phyloP scores from a whole-genome alignment of 139 green algal genomes.

The Coccomyxa sp. region DNA sequence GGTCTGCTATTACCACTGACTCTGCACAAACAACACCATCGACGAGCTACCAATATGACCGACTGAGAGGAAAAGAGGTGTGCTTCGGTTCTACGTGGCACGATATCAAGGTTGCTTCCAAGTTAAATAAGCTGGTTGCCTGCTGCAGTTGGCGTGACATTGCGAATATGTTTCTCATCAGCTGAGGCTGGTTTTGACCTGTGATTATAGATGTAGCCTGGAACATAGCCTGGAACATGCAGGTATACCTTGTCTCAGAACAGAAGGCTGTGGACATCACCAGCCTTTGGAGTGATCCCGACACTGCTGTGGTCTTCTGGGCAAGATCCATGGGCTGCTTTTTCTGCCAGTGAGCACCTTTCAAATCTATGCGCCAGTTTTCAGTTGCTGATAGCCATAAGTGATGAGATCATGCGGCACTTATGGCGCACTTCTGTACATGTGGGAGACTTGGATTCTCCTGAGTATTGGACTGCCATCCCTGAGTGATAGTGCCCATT shows the following conservation, averaged over 20 bases:
- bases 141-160: too few species aligned
- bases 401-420: not conserved
- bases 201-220: too few species aligned
- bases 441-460: not conserved
- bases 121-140: too few species aligned
- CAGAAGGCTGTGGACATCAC: conserved; percentile 39
- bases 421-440: not conserved
- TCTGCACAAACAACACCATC: too few species aligned
- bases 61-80: too few species aligned
- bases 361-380: too few species aligned
- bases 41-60: too few species aligned
- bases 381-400: not conserved
- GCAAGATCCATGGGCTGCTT: conserved; percentile 72
- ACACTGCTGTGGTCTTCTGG: conserved; percentile 57
- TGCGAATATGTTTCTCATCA: too few species aligned
- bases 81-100: too few species aligned
- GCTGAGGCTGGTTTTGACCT: too few species aligned
- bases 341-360: conserved; percentile 57
- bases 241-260: conserved; percentile 41
- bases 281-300: conserved; percentile 48
- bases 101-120: too few species aligned
- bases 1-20: too few species aligned
- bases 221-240: not conserved
- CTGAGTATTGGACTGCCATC: not conserved
- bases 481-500: not conserved